A percentile compares a stretch with the other conserved stretches of the same genome.
Evolutionary conservation across 805 yeast genomes (phyloP).

Genomic region (Brettanomyces nanus): DNA sequence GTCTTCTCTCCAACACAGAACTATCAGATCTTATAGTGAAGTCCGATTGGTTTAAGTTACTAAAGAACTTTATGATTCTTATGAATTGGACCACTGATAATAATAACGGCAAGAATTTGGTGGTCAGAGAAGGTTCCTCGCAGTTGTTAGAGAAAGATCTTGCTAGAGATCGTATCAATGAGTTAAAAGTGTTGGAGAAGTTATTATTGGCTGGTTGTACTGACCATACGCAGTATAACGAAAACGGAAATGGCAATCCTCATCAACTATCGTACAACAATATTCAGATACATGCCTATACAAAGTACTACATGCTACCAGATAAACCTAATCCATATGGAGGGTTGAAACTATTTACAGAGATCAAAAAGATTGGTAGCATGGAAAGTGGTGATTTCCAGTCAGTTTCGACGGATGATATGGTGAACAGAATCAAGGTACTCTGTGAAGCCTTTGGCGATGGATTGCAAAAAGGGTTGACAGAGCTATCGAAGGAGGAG

Average conservation of each 20-base stretch:
- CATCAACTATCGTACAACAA: slow-evolving; percentile 7
- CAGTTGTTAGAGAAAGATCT: slow-evolving; percentile 2
- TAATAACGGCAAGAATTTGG: slow-evolving; percentile 8
- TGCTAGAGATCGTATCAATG: slow-evolving; percentile 16
- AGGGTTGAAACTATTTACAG: slow-evolving; percentile 47
- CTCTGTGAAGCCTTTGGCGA: slow-evolving; percentile 44
- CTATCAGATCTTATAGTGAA: slow-evolving; percentile 42
- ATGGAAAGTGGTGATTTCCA: slow-evolving; percentile 7
- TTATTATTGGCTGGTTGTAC: slow-evolving; percentile 20
- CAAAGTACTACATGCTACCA: slow-evolving; percentile 47
- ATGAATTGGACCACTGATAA: slow-evolving; percentile 61
- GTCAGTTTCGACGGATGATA: slow-evolving; percentile 44
- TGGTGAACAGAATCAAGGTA: slow-evolving; percentile 43
- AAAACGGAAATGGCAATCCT: neutral
- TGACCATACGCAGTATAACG: slow-evolving; percentile 9
- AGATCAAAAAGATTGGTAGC: slow-evolving; percentile 1
- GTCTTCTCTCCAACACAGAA: slow-evolving; percentile 39
- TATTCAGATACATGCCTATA: slow-evolving; percentile 35
- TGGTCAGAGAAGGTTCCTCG: slow-evolving; percentile 1
- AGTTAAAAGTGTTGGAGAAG: slow-evolving; percentile 31
- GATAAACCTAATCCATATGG: slow-evolving; percentile 54
- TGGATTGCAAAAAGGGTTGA: slow-evolving; percentile 43
- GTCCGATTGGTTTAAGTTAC: slow-evolving; percentile 59
- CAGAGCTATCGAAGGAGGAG: slow-evolving; percentile 48
- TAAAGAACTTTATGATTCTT: slow-evolving; percentile 59